Percentiles rank a stretch among this genome's conserved stretches.
These are phyloP conservation scores for Phytophthora sojae DNA, from an alignment of 352 stramenopile genomes.

Conservation along the genomic window DNA sequence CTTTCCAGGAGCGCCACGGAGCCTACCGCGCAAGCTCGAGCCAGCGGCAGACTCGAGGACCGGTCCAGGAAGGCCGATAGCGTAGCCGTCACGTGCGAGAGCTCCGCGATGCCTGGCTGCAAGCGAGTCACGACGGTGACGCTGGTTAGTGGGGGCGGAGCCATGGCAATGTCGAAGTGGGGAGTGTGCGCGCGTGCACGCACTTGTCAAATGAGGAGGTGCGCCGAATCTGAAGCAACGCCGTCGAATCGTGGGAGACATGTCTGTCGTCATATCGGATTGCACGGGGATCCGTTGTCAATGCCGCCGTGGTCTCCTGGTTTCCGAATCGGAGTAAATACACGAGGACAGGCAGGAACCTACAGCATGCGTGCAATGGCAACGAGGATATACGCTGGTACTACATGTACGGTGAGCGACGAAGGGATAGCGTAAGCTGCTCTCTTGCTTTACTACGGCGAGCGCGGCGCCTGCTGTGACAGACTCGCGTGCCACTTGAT, in stretches of 20 bases:
- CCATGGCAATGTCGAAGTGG: slow-evolving; percentile 17
- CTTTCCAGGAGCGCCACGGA: slow-evolving; percentile 27
- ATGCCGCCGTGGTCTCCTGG: no score
- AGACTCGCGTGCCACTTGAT: slow-evolving; percentile 3
- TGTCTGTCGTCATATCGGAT: neutral
- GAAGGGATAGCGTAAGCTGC: no score
- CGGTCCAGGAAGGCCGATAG: slow-evolving; percentile 30
- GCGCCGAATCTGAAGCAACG: slow-evolving; percentile 29
- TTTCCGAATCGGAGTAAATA: no score
- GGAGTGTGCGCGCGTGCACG: slow-evolving; percentile 9
- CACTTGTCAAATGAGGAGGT: slow-evolving; percentile 27
- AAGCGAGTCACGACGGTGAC: slow-evolving; percentile 27
- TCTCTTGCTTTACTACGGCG: neutral
- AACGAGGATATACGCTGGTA: neutral
- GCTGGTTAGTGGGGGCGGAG: slow-evolving; percentile 24
- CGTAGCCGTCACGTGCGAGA: slow-evolving; percentile 30
- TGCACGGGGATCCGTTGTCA: neutral
- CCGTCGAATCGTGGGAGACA: slow-evolving; percentile 23
- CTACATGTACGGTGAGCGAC: no score
- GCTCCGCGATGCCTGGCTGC: slow-evolving; percentile 22
- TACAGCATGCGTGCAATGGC: neutral
- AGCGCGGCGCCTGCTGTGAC: neutral
- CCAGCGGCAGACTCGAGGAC: slow-evolving; percentile 28
- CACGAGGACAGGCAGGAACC: no score
- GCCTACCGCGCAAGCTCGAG: slow-evolving; percentile 24